Conservation (phyloP, 78 protist genomes). For the Trichosphaerium sp. region DNA sequence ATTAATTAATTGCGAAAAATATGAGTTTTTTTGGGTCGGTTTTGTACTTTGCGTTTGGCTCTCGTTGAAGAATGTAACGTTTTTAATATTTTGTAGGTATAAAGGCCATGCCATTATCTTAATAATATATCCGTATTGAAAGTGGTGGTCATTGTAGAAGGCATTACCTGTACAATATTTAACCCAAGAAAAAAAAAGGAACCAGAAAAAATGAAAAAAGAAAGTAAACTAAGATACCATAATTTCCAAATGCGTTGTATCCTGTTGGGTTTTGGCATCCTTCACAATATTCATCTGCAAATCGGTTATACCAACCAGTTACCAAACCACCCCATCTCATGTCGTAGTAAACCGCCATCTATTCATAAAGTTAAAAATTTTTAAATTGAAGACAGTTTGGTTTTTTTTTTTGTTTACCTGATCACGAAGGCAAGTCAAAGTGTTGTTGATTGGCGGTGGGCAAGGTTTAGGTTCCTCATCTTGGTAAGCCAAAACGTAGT, state of each 20-base stretch:
- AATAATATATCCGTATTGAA: conserved; percentile 16
- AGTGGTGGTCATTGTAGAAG: conserved; percentile 22
- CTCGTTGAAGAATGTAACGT: background rate
- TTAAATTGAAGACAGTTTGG: too few species aligned
- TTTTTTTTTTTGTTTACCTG: too few species aligned
- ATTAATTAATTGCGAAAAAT: too few species aligned
- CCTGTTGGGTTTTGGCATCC: background rate
- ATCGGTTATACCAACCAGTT: background rate
- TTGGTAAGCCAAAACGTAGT: background rate
- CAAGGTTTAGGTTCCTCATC: background rate
- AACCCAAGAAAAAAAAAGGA: too few species aligned
- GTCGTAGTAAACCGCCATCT: background rate
- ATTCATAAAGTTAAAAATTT: too few species aligned
- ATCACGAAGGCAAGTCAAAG: background rate
- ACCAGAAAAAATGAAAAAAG: too few species aligned
- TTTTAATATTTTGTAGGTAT: background rate
- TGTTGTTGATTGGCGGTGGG: background rate
- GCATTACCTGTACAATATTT: too few species aligned
- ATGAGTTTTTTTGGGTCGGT: too few species aligned
- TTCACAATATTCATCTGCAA: background rate
- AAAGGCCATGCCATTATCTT: conserved; percentile 1
- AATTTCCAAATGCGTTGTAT: background rate
- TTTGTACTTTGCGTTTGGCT: too few species aligned
- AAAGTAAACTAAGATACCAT: too few species aligned
- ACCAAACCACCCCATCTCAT: background rate